A percentile compares a stretch with the other conserved stretches of the same genome.
These are phyloP conservation scores for Cyberlindnera sargentensis DNA, from an alignment of 805 yeast species.

Conservation along the genomic window DNA sequence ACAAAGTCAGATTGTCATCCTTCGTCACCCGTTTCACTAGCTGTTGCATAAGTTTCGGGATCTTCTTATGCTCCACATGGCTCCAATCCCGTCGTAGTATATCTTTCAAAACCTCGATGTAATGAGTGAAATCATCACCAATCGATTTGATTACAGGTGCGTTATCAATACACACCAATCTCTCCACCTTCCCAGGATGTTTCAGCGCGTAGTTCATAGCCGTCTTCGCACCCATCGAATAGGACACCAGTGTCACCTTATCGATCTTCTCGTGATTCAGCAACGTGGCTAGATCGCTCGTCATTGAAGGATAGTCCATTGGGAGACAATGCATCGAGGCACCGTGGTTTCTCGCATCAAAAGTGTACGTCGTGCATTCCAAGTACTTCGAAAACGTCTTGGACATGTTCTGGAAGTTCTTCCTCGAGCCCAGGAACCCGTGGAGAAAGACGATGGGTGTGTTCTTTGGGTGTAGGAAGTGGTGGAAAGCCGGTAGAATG, in stretches of 20 bases:
- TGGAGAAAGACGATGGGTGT: slow-evolving; percentile 42
- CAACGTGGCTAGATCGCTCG: slow-evolving; percentile 12
- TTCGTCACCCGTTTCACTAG: slow-evolving; percentile 6
- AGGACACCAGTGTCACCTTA: slow-evolving; percentile 38
- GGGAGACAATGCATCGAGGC: slow-evolving; percentile 38
- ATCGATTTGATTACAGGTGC: slow-evolving; percentile 31
- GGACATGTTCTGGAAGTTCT: slow-evolving; percentile 36
- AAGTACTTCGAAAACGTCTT: slow-evolving; percentile 27
- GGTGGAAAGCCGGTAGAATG: slow-evolving; percentile 6
- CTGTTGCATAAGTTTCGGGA: slow-evolving; percentile 1
- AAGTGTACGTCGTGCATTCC: slow-evolving; percentile 30
- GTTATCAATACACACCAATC: slow-evolving; percentile 42
- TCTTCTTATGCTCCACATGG: neutral
- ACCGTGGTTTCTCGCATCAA: slow-evolving; percentile 56
- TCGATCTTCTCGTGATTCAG: slow-evolving; percentile 13
- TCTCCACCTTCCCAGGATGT: slow-evolving; percentile 29
- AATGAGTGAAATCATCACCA: slow-evolving; percentile 24
- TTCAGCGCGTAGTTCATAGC: slow-evolving; percentile 39
- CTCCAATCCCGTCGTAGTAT: slow-evolving; percentile 1
- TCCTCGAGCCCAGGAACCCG: slow-evolving; percentile 47
- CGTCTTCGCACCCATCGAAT: slow-evolving; percentile 57
- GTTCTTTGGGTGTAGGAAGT: neutral
- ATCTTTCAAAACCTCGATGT: slow-evolving; percentile 6
- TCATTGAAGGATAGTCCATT: slow-evolving; percentile 26
- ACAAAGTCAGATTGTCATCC: slow-evolving; percentile 7